Percentiles rank a stretch among this genome's conserved stretches.
Conservation (phyloP, 768 basidiomycete species). For the Tricholoma matsutake region DNA sequence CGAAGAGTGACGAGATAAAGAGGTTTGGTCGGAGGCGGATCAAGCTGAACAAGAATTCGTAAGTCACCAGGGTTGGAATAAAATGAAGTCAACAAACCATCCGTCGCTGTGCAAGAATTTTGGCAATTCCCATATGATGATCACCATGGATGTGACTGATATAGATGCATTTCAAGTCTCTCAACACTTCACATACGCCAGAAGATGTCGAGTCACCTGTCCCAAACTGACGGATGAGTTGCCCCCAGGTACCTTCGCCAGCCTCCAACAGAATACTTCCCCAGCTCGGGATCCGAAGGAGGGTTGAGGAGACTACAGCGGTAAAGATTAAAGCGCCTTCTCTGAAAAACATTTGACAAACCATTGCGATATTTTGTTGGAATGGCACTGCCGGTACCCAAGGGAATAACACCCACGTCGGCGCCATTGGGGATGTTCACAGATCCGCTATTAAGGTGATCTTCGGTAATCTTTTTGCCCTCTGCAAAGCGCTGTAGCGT, state of each 20-base stretch:
- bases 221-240: constrained; percentile 78
- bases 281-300: constrained; percentile 68
- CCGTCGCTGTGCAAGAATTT: constrained; percentile 67
- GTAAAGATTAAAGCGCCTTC: background rate
- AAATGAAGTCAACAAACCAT: constrained; percentile 38
- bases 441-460: constrained; percentile 12
- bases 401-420: constrained; percentile 65
- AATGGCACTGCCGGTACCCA: constrained; percentile 88
- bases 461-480: constrained; percentile 33
- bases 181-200: constrained; percentile 56
- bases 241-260: constrained; percentile 93
- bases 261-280: constrained; percentile 83
- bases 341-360: constrained; percentile 27
- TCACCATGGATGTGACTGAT: constrained; percentile 91
- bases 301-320: constrained; percentile 65
- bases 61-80: background rate
- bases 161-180: constrained; percentile 76
- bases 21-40: constrained; percentile 56
- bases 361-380: constrained; percentile 89
- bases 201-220: constrained; percentile 27
- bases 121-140: constrained; percentile 83
- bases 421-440: constrained; percentile 41
- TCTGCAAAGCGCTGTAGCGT: constrained; percentile 38
- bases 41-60: constrained; percentile 45
- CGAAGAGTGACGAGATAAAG: constrained; percentile 69